These are phyloP conservation scores for Alternaria sp. DNA, from an alignment of 2,329 filamentous ascomycete genomes.

Conservation along the genomic window DNA sequence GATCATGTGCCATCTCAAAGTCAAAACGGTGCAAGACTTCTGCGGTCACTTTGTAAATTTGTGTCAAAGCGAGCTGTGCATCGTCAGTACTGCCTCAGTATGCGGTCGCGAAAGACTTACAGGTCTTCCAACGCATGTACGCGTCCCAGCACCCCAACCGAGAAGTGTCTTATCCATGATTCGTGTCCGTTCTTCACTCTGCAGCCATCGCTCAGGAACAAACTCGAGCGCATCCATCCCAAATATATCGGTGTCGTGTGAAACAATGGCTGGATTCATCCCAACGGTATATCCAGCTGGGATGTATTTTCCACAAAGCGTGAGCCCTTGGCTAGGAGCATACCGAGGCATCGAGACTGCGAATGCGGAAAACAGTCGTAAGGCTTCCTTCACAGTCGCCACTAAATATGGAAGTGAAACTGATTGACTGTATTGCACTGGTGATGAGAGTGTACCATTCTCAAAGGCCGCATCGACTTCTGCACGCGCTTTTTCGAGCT, in stretches of 20 bases:
- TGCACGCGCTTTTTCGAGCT: conserved; percentile 19
- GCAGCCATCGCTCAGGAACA: conserved; percentile 11
- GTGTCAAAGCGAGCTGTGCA: conserved; percentile 20
- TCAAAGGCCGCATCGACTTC: conserved; percentile 33
- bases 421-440: conserved; percentile 53
- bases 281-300: conserved; percentile 76
- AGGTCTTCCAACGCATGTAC: conserved; percentile 70
- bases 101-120: conserved; percentile 43
- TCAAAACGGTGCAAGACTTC: conserved; percentile 30
- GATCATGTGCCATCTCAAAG: conserved; percentile 32
- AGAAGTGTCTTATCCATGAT: conserved; percentile 12
- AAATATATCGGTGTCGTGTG: conserved; percentile 8
- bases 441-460: conserved; percentile 21
- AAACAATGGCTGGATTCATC: conserved; percentile 70
- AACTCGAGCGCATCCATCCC: conserved; percentile 10
- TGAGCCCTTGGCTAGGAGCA: conserved; percentile 69
- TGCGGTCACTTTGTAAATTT: conserved; percentile 36
- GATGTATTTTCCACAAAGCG: conserved; percentile 68
- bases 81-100: background rate
- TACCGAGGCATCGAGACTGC: conserved; percentile 76
- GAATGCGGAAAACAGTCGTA: conserved; percentile 75
- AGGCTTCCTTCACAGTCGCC: conserved; percentile 78
- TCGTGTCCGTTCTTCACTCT: conserved; percentile 13
- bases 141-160: conserved; percentile 70
- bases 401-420: conserved; percentile 77